Evolutionary conservation across 345 rosid species (phyloP).

Genomic region (Arabidopsis suecica): DNA sequence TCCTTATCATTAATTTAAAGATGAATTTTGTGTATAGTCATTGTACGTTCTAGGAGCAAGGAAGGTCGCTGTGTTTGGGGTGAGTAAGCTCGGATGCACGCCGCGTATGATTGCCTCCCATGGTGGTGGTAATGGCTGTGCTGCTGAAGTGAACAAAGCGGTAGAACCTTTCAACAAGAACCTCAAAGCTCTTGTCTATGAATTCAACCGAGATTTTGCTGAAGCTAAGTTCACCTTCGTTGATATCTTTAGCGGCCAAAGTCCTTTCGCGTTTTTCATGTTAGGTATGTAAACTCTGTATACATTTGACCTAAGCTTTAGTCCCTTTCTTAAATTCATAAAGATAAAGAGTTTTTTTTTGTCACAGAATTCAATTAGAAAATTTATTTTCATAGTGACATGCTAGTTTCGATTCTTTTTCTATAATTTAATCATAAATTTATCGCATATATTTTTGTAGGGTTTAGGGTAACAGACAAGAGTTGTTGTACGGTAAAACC

Average conservation of each 20-base stretch:
- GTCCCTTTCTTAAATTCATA: not conserved
- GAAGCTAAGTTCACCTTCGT: constrained; percentile 48
- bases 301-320: not conserved
- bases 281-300: constrained; percentile 28
- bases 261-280: constrained; percentile 16
- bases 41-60: constrained; percentile 45
- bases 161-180: constrained; percentile 44
- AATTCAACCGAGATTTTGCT: constrained; percentile 36
- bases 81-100: constrained; percentile 49
- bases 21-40: constrained; percentile 13
- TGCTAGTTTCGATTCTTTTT: not conserved
- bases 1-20: not conserved
- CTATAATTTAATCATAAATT: not conserved
- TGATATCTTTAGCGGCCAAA: constrained; percentile 32
- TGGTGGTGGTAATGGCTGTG: constrained; percentile 46
- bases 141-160: constrained; percentile 37
- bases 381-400: not conserved
- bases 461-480: constrained; percentile 12
- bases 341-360: not conserved
- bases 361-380: not conserved
- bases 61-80: constrained; percentile 50
- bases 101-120: constrained; percentile 36
- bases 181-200: constrained; percentile 43
- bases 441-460: constrained; percentile 17
- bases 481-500: constrained; percentile 42